Base-by-base conservation (phyloP, 1,139 yeast genomes). In the Kurtzmaniella natalensis region DNA sequence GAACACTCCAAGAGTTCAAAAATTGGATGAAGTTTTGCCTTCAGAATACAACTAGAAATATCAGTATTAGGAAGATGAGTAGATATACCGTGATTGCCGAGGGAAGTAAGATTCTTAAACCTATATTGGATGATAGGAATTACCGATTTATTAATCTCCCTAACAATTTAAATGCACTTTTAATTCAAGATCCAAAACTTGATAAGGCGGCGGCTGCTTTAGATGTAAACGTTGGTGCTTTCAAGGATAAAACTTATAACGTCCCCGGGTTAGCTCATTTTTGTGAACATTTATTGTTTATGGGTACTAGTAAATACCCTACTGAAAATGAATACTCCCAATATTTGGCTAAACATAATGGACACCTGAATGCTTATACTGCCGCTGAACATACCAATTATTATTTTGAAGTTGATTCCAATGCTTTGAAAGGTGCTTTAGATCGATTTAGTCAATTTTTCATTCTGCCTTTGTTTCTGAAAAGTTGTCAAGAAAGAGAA, bases 291-390 rank as follows among this genome's bases (percentile, higher is more conserved):
- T 68, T 92, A 45, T 66, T 92, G 41, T 92, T 92, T 56, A 87
- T 92, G 96, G 98, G 98, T n/a, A 89, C 97, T 4, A 70, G 76
- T 46, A 89, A 88, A 59, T 92, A 82, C 50, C 98, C 98, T 0
- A 70, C 73, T 39, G 98, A 92, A 56, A 88, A 87, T 55, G 97
- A 87, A 47, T 92, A 92, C 57, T 70, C 81, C 30, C 76, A 81
- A 36, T 92, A 73, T 54, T 64, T 92, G 40, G 72, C 94, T 5
- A 78, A 82, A 41, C 94, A 76, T 45, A 67, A 75, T 15, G 81
- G 81, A 3, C 63, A 62, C 41, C 71, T 78, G 19, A 86, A 86
- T 51, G 98, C 98, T 1, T 92, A 81, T 56, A 92, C 98, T 0
- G 79, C 95, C 1, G 68, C 89, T 3, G 86, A 84, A 48, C 88